Evolutionary conservation across 768 basidiomycete species (phyloP).

Genomic region (Boletus sensibilis): DNA sequence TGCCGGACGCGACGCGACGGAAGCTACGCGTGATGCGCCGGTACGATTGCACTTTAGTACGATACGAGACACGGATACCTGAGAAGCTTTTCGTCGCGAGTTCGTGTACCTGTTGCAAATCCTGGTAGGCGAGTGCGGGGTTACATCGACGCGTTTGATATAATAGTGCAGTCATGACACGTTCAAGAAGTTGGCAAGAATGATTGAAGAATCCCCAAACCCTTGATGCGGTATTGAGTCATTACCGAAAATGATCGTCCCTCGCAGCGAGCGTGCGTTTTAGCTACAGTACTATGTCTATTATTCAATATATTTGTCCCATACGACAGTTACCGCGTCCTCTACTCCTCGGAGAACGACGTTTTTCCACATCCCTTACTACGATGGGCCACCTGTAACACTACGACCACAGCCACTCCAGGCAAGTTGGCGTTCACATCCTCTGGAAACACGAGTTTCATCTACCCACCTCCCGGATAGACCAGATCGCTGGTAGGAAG

Average conservation of each 20-base stretch:
- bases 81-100: background rate
- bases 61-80: background rate
- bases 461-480: background rate
- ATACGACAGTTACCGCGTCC: slow-evolving; percentile 1
- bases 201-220: slow-evolving; percentile 2
- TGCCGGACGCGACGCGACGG: no score
- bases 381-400: background rate
- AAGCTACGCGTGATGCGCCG: background rate
- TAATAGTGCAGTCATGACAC: background rate
- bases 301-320: slow-evolving; percentile 11
- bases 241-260: slow-evolving; percentile 17
- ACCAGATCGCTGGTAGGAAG: background rate
- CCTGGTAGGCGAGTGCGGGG: background rate
- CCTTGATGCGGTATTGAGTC: slow-evolving; percentile 7
- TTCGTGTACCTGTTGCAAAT: background rate
- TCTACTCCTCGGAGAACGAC: background rate
- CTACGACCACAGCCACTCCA: background rate
- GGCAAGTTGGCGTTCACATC: background rate
- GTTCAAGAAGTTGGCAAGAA: slow-evolving; percentile 17
- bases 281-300: background rate
- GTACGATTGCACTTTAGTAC: background rate
- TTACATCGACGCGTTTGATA: background rate
- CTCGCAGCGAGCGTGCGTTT: background rate
- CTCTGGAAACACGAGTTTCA: background rate
- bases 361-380: background rate